Conservation (phyloP, 1,139 yeast genomes). For the Lodderomyces theae region DNA sequence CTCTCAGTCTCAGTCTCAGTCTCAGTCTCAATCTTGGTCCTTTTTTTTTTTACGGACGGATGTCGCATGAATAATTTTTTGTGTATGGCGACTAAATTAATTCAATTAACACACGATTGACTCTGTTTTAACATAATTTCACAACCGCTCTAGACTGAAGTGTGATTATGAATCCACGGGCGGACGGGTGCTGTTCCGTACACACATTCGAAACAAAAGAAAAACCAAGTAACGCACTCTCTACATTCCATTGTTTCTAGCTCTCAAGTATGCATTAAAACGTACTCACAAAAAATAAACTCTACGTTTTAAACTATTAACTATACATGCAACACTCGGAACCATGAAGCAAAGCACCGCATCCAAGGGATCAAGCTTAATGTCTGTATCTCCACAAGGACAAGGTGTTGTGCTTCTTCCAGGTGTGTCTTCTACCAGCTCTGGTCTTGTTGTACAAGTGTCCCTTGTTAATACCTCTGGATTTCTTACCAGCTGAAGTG, state of each 20-base stretch:
- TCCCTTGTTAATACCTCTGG: conserved; percentile 99
- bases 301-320: background rate
- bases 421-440: conserved; percentile 98
- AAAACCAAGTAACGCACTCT: background rate
- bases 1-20: too few relatives aligned
- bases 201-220: too few relatives aligned
- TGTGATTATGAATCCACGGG: too few relatives aligned
- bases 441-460: conserved; percentile 98
- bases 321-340: background rate
- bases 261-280: background rate
- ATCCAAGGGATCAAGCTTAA: conserved; percentile 2
- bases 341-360: background rate
- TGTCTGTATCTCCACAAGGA: conserved; percentile 99
- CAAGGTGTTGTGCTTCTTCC: conserved; percentile 99
- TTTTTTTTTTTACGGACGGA: too few relatives aligned
- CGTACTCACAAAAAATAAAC: background rate
- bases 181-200: background rate
- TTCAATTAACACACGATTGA: background rate
- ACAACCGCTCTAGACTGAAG: too few relatives aligned
- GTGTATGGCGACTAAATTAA: background rate
- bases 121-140: too few relatives aligned
- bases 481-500: conserved; percentile 96
- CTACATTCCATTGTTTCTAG: background rate
- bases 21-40: too few relatives aligned
- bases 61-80: background rate